phyloP scores from a whole-genome alignment of 2,329 filamentous ascomycete species.

The Colletotrichum costaricense region DNA sequence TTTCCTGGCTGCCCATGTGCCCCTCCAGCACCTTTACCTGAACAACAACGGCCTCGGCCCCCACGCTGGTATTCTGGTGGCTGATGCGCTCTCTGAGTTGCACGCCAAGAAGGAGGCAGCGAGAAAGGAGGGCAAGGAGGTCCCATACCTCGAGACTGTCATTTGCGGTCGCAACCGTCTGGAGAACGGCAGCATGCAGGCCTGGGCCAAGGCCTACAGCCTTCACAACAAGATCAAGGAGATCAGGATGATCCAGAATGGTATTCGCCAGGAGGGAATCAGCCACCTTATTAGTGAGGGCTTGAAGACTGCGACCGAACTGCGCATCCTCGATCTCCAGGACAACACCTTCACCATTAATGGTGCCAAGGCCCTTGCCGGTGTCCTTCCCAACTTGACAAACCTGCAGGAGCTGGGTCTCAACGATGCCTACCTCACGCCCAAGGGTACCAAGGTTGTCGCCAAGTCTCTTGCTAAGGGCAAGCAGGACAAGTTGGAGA shows the following conservation, averaged over 20 bases:
- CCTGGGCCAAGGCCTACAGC: slow-evolving; percentile 90
- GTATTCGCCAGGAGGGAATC: slow-evolving; percentile 94
- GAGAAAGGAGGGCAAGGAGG: slow-evolving; percentile 75
- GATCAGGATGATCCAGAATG: slow-evolving; percentile 98
- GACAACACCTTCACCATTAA: slow-evolving; percentile 95
- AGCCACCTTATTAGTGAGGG: slow-evolving; percentile 83
- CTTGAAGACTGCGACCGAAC: slow-evolving; percentile 73
- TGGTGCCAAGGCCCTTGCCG: slow-evolving; percentile 82
- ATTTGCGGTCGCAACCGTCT: slow-evolving; percentile 96
- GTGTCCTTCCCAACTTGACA: slow-evolving; percentile 79
- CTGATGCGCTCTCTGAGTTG: slow-evolving; percentile 85
- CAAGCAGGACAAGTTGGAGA: slow-evolving; percentile 82
- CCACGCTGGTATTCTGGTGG: slow-evolving; percentile 88
- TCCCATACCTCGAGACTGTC: slow-evolving; percentile 92
- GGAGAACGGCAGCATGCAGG: slow-evolving; percentile 95
- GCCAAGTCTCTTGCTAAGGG: slow-evolving; percentile 79
- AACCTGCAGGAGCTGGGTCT: slow-evolving; percentile 85
- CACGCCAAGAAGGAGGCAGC: slow-evolving; percentile 86
- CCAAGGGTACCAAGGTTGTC: slow-evolving; percentile 80
- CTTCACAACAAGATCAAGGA: slow-evolving; percentile 85
- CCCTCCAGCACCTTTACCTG: slow-evolving; percentile 92
- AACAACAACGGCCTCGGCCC: slow-evolving; percentile 99
- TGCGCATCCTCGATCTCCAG: slow-evolving; percentile 88
- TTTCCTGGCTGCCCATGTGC: slow-evolving; percentile 88
- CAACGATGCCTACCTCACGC: slow-evolving; percentile 86